A percentile compares a stretch with the other conserved stretches of the same genome.
Conservation (phyloP, 78 protist genomes). For the Guillardia theta region DNA sequence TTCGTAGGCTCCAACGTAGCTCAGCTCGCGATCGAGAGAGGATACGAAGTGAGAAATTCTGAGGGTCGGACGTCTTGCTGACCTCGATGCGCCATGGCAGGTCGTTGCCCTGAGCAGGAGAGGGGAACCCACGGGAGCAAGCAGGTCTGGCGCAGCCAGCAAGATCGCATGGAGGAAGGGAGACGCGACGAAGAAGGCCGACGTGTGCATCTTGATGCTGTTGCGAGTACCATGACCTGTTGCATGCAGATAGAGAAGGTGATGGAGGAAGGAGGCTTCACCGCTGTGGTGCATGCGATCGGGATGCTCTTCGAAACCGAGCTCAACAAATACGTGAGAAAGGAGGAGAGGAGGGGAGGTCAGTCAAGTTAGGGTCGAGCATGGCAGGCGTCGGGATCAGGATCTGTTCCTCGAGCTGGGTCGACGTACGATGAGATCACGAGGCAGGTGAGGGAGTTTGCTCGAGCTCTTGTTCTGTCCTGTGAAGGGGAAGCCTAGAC, state of each 20-base stretch:
- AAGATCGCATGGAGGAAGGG: background rate
- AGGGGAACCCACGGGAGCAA: background rate
- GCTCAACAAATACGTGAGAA: background rate
- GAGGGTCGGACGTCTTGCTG: background rate
- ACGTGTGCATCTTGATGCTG: background rate
- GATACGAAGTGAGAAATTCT: background rate
- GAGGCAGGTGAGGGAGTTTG: too few relatives aligned
- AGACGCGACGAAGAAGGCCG: background rate
- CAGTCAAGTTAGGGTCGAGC: too few relatives aligned
- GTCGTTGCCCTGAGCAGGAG: conserved; percentile 11
- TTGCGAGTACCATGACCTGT: background rate
- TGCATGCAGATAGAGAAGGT: background rate
- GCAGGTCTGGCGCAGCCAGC: background rate
- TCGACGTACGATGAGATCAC: conserved; percentile 20
- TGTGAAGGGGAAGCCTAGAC: too few relatives aligned
- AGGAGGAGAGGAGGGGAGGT: too few relatives aligned
- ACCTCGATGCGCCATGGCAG: background rate
- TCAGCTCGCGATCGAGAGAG: background rate
- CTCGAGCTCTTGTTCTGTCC: too few relatives aligned
- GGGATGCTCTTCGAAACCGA: conserved; percentile 8
- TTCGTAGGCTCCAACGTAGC: background rate
- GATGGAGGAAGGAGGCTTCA: background rate
- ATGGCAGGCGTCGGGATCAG: background rate
- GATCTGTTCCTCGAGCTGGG: background rate
- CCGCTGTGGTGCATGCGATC: conserved; percentile 11